Evolutionary conservation across 2,329 filamentous ascomycete genomes (phyloP).

Genomic region (Claviceps maximensis): DNA sequence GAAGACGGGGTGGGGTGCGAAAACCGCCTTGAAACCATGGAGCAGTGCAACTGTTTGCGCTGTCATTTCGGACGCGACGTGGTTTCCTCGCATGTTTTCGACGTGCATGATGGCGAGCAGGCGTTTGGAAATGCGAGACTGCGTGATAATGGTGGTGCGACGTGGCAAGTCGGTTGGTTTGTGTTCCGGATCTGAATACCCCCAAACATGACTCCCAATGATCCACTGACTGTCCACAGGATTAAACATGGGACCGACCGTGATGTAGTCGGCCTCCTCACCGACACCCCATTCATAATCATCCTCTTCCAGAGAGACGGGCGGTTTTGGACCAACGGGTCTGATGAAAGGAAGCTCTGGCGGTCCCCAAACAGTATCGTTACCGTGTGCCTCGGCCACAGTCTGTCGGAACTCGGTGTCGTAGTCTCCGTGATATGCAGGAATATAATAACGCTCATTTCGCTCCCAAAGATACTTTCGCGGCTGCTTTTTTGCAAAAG

Average conservation of each 20-base stretch:
- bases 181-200: conserved; percentile 42
- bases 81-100: conserved; percentile 59
- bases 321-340: conserved; percentile 51
- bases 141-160: conserved; percentile 65
- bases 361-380: conserved; percentile 54
- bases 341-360: conserved; percentile 43
- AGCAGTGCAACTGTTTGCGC: conserved; percentile 59
- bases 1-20: conserved; percentile 65
- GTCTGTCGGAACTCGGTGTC: conserved; percentile 51
- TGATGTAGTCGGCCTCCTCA: conserved; percentile 62
- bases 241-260: conserved; percentile 69
- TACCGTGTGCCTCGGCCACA: conserved; percentile 40
- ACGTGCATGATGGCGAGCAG: conserved; percentile 66
- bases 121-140: conserved; percentile 57
- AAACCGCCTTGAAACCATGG: conserved; percentile 68
- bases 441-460: conserved; percentile 60
- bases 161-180: conserved; percentile 47
- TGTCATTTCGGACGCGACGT: conserved; percentile 72
- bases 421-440: conserved; percentile 52
- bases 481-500: conserved; percentile 54
- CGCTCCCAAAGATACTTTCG: conserved; percentile 63
- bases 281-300: conserved; percentile 64
- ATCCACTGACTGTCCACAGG: conserved; percentile 61
- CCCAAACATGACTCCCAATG: conserved; percentile 53
- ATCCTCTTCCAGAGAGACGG: conserved; percentile 45